Base-by-base conservation (phyloP, 768 basidiomycete species). In the Dacryopinax spathularia region DNA sequence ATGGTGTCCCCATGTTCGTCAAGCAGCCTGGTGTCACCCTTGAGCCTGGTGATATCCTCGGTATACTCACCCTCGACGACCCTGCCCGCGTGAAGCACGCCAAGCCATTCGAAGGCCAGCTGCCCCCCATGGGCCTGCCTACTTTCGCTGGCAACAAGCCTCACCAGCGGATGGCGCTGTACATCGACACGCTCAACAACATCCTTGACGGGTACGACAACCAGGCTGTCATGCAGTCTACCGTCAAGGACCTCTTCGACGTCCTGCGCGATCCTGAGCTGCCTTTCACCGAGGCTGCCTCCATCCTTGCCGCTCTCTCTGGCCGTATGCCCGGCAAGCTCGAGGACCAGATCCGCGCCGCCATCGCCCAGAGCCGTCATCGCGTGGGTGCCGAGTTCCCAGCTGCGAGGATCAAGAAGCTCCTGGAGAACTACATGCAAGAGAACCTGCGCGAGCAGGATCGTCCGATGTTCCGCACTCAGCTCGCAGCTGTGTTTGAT, bases 1-100 rank as follows among this genome's bases (percentile, higher is more conserved):
- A 95, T 73, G 96, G 96, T 70, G 81, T 87, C 48, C 86, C 94
- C 18, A 93, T 95, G 70, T 84, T 98, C 70, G 91, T 98, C 75
- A 99, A 98, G 77, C 96, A 99, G 73, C 91, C 96, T 63, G 96
- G 96, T 70, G 91, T 94, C 71, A 93, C 91, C 67, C 83, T 99
- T 62, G 91, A 95, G 67, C 91, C 94, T 13, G 96, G 96, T 27
- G 96, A 97, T 74, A 93, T 99, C 63, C 84, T 99, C 64, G 96
- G 96, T 75, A 94, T 98, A 70, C 81, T 98, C 63, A 90, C 92
- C 9, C 84, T 98, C 64, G 96, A 98, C 70, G 94, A 98, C 73
- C 96, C 95, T 36, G 82, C 84, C 64, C 91, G 92, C 63, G 96
- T 98, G 72, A 96, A 91, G 72, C 95, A 98, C 72, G 95, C 96